phyloP scores from a whole-genome alignment of 2,329 filamentous ascomycete genomes.

The Albophoma yamanashiensis region DNA sequence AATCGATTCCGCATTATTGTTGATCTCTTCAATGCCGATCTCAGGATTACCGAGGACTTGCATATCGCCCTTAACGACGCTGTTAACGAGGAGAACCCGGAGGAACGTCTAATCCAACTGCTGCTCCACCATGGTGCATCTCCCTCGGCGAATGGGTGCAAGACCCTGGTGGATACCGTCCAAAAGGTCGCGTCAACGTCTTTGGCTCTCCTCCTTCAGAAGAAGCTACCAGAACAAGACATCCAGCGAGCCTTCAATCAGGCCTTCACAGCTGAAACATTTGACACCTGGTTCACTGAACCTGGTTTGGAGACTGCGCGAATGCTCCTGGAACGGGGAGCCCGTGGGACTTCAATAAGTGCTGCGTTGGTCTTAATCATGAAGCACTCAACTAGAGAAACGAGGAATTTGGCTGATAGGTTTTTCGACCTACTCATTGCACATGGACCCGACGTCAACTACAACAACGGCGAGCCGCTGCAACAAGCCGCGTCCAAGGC shows the following conservation, averaged over 20 bases:
- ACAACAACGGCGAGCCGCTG: constrained; percentile 42
- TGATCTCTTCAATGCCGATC: constrained; percentile 40
- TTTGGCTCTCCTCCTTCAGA: constrained; percentile 30
- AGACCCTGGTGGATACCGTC: constrained; percentile 39
- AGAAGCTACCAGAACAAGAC: constrained; percentile 29
- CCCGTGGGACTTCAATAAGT: constrained; percentile 32
- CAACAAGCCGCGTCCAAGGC: constrained; percentile 41
- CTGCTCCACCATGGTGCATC: constrained; percentile 42
- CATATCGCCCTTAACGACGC: constrained; percentile 39
- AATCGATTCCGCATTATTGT: constrained; percentile 35
- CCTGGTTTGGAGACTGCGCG: constrained; percentile 34
- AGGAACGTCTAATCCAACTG: constrained; percentile 33
- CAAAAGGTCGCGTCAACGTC: constrained; percentile 25
- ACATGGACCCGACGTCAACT: constrained; percentile 36
- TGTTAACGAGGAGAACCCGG: constrained; percentile 41
- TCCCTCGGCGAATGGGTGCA: constrained; percentile 38
- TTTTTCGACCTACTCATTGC: constrained; percentile 31
- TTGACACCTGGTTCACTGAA: constrained; percentile 33
- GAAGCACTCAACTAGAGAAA: constrained; percentile 26
- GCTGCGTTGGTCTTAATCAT: constrained; percentile 35
- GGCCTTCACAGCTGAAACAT: constrained; percentile 30
- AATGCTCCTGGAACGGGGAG: constrained; percentile 38
- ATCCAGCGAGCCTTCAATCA: constrained; percentile 33
- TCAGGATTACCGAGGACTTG: constrained; percentile 36
- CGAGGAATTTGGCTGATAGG: constrained; percentile 26